Evolutionary conservation across 2,329 filamentous ascomycete species (phyloP), one percentile per base, ranked within the genome.

Genomic region (Aspergillus alliaceus): DNA sequence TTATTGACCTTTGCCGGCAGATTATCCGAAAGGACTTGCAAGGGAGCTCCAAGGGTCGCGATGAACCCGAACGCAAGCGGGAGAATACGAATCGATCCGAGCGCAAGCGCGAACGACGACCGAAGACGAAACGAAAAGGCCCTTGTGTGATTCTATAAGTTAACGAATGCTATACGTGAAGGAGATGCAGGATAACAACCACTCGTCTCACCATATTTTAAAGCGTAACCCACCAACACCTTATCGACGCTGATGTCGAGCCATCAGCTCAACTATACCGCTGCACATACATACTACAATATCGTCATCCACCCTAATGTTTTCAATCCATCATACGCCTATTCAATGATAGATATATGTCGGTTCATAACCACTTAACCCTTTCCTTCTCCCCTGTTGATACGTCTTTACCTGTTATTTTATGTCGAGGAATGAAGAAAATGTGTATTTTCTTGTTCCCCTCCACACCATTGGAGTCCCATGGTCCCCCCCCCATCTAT

Each of bases 1-100:
- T 96, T 75, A 79, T 90, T 64, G 90, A 95, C 72, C 82, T 96
- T 55, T 93, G 90, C 70, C 84, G 90, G 59, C 90, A 95, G 73
- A 91, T 96, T 77, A 85, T 95, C 57, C 83, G 87, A 60, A 90
- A 86, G 66, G 90, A 93, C 59, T 66, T 75, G 35, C 69, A 76
- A 56, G 69, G 72, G 12, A 75, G 70, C 42, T 64, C 72, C 48
- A 66, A 66, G 50, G 66, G 71, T 25, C 66, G 61, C 20, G 67
- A 66, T 7, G 61, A 67, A 39, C 59, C 63, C 6, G 57, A 57
- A n/a, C 69, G 72, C 42, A 75, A 74, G 60, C 68, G 72, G 29
- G 74, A 77, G 14, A 65, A 67, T 18, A 61, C 70, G 2, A 70
- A 66, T 48, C 67, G 71, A 42, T 64, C 70, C 40, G 72, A 77